These are phyloP conservation scores for Arthroderma sp. DNA, from an alignment of 2,329 filamentous ascomycete species.

Conservation along the genomic window DNA sequence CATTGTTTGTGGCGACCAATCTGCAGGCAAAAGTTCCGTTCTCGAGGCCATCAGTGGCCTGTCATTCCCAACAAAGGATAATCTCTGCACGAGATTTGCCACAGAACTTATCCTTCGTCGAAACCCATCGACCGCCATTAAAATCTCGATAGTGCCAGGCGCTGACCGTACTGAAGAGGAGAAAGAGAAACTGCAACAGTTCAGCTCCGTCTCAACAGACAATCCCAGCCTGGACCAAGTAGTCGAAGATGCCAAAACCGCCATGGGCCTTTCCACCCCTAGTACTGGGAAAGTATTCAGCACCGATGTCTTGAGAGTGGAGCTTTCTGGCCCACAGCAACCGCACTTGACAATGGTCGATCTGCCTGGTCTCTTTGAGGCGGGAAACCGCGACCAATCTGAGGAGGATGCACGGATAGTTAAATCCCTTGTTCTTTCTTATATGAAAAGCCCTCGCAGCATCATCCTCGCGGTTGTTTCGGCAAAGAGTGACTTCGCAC, in stretches of 20 bases:
- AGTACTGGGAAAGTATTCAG: slow-evolving; percentile 2
- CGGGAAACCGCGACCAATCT: slow-evolving; percentile 6
- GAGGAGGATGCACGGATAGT: slow-evolving; percentile 12
- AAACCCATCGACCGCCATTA: slow-evolving; percentile 2
- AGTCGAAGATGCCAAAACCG: slow-evolving; percentile 6
- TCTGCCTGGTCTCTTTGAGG: slow-evolving; percentile 6
- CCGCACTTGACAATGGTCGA: slow-evolving; percentile 8
- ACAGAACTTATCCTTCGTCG: slow-evolving; percentile 17
- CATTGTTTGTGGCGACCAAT: slow-evolving; percentile 21
- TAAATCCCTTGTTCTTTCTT: slow-evolving; percentile 19
- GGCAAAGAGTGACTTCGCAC: slow-evolving; percentile 39
- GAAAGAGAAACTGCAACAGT: slow-evolving; percentile 9
- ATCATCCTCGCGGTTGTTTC: slow-evolving; percentile 46
- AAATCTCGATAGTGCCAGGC: slow-evolving; percentile 13
- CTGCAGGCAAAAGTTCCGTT: slow-evolving; percentile 20
- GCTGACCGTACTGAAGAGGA: slow-evolving; percentile 8
- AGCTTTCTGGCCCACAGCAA: slow-evolving; percentile 7
- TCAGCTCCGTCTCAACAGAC: slow-evolving; percentile 6
- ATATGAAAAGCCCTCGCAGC: slow-evolving; percentile 43
- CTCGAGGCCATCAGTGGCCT: slow-evolving; percentile 19
- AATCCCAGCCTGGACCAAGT: slow-evolving; percentile 1
- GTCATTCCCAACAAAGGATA: slow-evolving; percentile 16
- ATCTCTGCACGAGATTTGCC: slow-evolving; percentile 20
- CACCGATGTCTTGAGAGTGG: slow-evolving; percentile 6
- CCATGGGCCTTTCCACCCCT: slow-evolving; percentile 12